These are phyloP conservation scores for Saussurea involucrata DNA, from an alignment of 129 eudicot species.

Conservation along the genomic window DNA sequence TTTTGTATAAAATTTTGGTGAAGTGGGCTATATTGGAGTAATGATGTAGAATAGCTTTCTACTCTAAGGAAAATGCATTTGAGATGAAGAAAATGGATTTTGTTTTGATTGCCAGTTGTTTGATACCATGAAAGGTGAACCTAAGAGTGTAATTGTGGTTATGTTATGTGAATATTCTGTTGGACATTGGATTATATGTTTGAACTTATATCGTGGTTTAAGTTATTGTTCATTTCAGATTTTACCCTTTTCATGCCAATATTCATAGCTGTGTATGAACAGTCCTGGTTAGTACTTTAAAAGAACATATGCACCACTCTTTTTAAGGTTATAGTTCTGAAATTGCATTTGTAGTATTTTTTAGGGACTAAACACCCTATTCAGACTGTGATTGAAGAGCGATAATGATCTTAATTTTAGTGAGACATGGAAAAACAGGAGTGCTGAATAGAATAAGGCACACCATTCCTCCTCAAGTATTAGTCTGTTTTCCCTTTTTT, in stretches of 20 bases:
- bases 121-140: conserved; percentile 13
- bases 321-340: not conserved
- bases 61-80: not conserved
- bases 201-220: not conserved
- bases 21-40: not conserved
- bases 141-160: not conserved
- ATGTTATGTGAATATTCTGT: conserved; percentile 2
- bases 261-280: not conserved
- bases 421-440: not conserved
- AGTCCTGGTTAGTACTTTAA: not conserved
- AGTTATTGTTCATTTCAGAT: conserved; percentile 2
- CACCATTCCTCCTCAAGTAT: not conserved
- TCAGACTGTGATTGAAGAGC: not conserved
- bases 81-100: conserved; percentile 6
- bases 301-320: not conserved
- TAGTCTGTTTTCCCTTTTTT: conserved; percentile 1
- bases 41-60: not conserved
- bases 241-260: not conserved
- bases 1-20: not conserved
- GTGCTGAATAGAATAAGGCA: not conserved
- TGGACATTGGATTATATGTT: not conserved
- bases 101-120: not conserved
- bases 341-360: not conserved
- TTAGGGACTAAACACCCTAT: not conserved
- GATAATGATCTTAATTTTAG: not conserved